Evolutionary conservation across 1,139 yeast species (phyloP), one percentile per base, ranked within the genome.

Genomic region (Zygotorulaspora mrakii): DNA sequence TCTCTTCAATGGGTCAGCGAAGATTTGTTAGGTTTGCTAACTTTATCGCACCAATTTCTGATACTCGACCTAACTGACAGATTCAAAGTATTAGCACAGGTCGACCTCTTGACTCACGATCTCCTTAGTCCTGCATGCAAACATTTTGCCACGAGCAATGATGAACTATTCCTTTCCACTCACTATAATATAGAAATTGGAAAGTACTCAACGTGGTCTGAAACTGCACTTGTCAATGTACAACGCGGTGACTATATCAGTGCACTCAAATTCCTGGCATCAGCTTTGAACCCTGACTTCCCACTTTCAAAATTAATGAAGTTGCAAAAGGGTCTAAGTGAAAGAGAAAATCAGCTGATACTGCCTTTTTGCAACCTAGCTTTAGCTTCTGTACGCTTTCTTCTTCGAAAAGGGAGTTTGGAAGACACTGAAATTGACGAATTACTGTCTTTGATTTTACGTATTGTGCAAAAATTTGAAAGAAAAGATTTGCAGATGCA

Each of bases 1-100:
- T 64, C 74, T 1, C 49, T 82, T 9, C 74, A 77, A 35, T 87
- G 94, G 94, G 57, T 82, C 12, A 70, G 72, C 21, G 52, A 72
- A 0, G 68, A 71, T 46, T 59, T 80, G 2, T 29, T 85, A 1
- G 66, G 72, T n/a, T 63, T 73, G 1, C 64, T 78, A 10, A 74
- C 82, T 0, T 56, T 62, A 10, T 71, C 80, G 0, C 76, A 73
- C 39, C 64, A 71, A 33, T 51, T 76, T 17, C 45, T 75, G 7
- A 54, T 77, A 11, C 46, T 76, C 3, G 65, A 71, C 38, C 63
- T 68, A 23, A n/a, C 24, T 2, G 25, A 53, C 3, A 54, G 63
- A 1, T 60, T 73, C 56, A 49, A 53, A 6, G 57, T 67, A 1
- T 53, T 71, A 2, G 64, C 65, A 25, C 57, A 62, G 0, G 57